Base-by-base conservation (phyloP, 2,329 filamentous ascomycete species). In the Diplodia corticola region DNA sequence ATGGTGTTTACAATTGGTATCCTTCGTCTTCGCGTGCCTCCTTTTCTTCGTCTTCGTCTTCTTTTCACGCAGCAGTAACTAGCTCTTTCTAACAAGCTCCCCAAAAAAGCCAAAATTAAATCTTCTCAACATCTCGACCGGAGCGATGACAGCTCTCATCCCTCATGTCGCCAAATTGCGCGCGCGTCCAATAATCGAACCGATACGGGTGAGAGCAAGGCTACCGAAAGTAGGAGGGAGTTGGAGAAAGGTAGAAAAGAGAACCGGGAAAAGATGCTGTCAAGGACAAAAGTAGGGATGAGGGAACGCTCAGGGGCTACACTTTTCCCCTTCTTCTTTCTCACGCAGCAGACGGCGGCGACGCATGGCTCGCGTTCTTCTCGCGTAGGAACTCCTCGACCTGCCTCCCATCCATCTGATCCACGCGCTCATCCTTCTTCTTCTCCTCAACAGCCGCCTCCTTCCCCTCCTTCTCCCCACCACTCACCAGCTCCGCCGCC, bases 381-480 rank as follows among this genome's bases (percentile, higher is more conserved):
- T 71, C 70, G 63, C 76, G 73, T 67, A 78, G 51, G 60, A 73
- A 76, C 0, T 71, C 73, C 60, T 78, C 77, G 0, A 78, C 73
- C 50, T 73, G 67, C 53, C 70, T 67, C 24, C 72, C 70, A 20
- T 70, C 70, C 15, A 70, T 74, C 15, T 67, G 70, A 50, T 77
- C 76, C 57, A 78, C 59, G 40, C 73, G 69, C 68, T 75, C 69
- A 49, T 77, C 63, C 54, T 33, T 48, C 40, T 60, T 44, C 26
- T 46, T 35, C 44, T 28, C 48, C 28, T 60, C 46, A 17, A 35
- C 63, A 65, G 1, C 67, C 44, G 46, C 37, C 13, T 1, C 68
- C 26, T 59, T n/a, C 22, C 26, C 49, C 24, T 33, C 50, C 17
- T 64, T 26, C 64, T n/a, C 69, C 69, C 20, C 69, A 13, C 64